Evolutionary conservation across 2,329 filamentous ascomycete genomes (phyloP), one percentile per base, ranked within the genome.

Genomic region (Alternaria gansuensis): DNA sequence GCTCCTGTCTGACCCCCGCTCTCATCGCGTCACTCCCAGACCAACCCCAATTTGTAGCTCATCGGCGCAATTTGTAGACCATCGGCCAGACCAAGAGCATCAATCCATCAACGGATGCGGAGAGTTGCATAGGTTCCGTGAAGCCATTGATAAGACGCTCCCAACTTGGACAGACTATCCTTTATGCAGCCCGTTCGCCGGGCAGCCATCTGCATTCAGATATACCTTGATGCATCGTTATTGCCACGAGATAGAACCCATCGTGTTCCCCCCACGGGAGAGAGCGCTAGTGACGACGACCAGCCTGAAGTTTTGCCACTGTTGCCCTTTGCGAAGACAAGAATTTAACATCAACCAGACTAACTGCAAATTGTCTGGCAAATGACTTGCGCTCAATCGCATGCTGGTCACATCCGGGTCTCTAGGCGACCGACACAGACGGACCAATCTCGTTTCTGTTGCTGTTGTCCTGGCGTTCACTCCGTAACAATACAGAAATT

Each of bases 401-500:
- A 31, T 5, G 23, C 29, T 33, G 29, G 21, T 33, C 44, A 13
- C 23, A 39, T 3, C 17, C 9, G 9, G 21, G 21, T 39, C 36
- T 39, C 8, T 39, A 23, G 17, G 7, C 6, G 11, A 24, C 37
- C 21, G 21, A 21, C 3, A 40, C 21, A 24, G 21, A 14, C 21
- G 5, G 5, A 7, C 37, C 5, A 40, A 40, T 24, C 11, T 40
- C 37, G 11, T 14, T 40, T 40, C 37, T 14, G 31, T 34, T 36
- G 21, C 8, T 17, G 34, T 49, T 21, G 23, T 34, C 2, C 8
- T 3, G 21, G 8, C n/a, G 5, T 46, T 70, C 66, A 77, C 37
- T 76, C 67, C 21, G 97, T 76, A 14, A 92, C 85, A 67, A 98
- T 88, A 13, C 90, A 88, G 77, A 98, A 99, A 73, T 99, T 98